phyloP scores from a whole-genome alignment of 108 stramenopile genomes.

The Skeletonema potamos region DNA sequence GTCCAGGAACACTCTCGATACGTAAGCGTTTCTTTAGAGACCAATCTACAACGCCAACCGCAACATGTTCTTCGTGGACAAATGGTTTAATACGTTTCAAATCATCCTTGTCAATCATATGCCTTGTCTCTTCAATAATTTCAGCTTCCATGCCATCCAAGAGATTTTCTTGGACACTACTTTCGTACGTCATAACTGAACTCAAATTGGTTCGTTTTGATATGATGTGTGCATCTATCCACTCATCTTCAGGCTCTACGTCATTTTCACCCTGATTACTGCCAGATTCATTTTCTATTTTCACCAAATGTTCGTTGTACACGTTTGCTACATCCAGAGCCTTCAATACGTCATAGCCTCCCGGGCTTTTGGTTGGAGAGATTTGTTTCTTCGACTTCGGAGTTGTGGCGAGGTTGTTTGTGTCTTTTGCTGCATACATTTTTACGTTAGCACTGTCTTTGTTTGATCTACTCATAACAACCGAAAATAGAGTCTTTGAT shows the following conservation, averaged over 20 bases:
- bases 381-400: background rate
- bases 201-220: constrained; percentile 7
- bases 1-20: constrained; percentile 24
- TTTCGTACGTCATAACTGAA: constrained; percentile 1
- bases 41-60: constrained; percentile 40
- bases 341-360: constrained; percentile 25
- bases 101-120: background rate
- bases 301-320: background rate
- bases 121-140: constrained; percentile 19
- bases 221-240: constrained; percentile 1
- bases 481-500: constrained; percentile 18
- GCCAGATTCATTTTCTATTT: background rate
- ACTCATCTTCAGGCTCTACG: constrained; percentile 2
- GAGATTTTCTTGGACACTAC: constrained; percentile 2
- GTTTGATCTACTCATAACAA: constrained; percentile 26
- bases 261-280: constrained; percentile 5
- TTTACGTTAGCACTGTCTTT: background rate
- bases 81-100: background rate
- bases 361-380: constrained; percentile 18
- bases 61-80: constrained; percentile 15
- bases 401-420: background rate
- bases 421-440: background rate
- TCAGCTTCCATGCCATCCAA: constrained; percentile 5
- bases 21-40: constrained; percentile 40
- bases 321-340: constrained; percentile 27